Conservation (phyloP, 2,329 filamentous ascomycete species). For the Monosporascus sp. region DNA sequence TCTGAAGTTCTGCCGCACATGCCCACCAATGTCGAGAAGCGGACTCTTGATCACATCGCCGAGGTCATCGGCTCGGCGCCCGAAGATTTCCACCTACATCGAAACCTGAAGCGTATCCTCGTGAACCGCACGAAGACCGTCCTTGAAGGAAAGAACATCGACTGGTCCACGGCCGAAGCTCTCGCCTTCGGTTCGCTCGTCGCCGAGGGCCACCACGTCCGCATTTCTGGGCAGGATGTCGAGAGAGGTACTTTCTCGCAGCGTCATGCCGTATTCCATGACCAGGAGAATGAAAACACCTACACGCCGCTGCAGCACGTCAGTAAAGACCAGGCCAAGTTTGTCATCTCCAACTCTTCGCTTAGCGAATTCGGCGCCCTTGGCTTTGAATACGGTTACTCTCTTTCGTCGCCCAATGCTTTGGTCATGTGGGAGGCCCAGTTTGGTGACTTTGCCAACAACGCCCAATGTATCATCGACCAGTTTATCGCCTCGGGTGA, state of each 20-base stretch:
- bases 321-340: slow-evolving; percentile 86
- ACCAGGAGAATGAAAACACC: slow-evolving; percentile 89
- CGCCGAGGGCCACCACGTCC: slow-evolving; percentile 91
- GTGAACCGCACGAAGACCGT: slow-evolving; percentile 86
- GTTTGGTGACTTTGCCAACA: slow-evolving; percentile 99
- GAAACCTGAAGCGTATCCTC: slow-evolving; percentile 96
- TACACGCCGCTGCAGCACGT: slow-evolving; percentile 91
- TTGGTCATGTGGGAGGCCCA: slow-evolving; percentile 99
- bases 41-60: slow-evolving; percentile 75
- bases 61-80: slow-evolving; percentile 72
- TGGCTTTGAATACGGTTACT: slow-evolving; percentile 98
- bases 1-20: slow-evolving; percentile 90
- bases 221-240: slow-evolving; percentile 96
- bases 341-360: slow-evolving; percentile 96
- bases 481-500: slow-evolving; percentile 98
- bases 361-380: slow-evolving; percentile 66
- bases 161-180: slow-evolving; percentile 96
- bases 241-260: slow-evolving; percentile 99
- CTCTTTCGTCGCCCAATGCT: slow-evolving; percentile 90
- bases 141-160: slow-evolving; percentile 86
- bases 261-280: slow-evolving; percentile 93
- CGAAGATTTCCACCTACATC: slow-evolving; percentile 83
- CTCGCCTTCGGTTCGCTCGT: slow-evolving; percentile 90
- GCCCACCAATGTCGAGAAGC: slow-evolving; percentile 71
- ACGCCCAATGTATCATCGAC: slow-evolving; percentile 97